A percentile compares a stretch with the other conserved stretches of the same genome.
These are phyloP conservation scores for Naganishia vishniacii DNA, from an alignment of 768 basidiomycete genomes.

Conservation along the genomic window DNA sequence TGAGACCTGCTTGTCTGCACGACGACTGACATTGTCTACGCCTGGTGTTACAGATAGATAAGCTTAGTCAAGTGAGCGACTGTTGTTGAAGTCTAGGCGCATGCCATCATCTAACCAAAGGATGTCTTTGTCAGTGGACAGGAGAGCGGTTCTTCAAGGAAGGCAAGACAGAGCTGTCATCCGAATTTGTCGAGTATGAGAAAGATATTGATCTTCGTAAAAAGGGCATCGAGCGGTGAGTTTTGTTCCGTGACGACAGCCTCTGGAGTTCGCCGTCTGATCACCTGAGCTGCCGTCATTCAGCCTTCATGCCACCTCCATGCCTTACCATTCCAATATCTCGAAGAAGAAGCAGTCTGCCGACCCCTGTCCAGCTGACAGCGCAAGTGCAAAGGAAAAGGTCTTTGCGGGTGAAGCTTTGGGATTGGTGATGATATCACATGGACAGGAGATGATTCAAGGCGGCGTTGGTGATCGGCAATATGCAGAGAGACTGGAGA, in stretches of 20 bases:
- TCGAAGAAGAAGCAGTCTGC: constrained; percentile 62
- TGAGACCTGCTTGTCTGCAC: background rate
- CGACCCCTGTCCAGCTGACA: constrained; percentile 59
- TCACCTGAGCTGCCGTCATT: too few species aligned
- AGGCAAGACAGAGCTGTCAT: constrained; percentile 70
- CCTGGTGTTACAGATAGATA: background rate
- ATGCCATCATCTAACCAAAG: background rate
- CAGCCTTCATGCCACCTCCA: constrained; percentile 68
- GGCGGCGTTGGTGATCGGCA: constrained; percentile 14
- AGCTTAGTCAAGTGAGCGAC: constrained; percentile 8
- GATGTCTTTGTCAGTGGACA: constrained; percentile 63
- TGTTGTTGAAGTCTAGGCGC: background rate
- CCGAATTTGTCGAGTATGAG: constrained; percentile 75
- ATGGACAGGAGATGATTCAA: constrained; percentile 60
- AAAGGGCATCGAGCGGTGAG: constrained; percentile 68
- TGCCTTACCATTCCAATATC: constrained; percentile 64
- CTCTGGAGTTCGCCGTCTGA: too few species aligned
- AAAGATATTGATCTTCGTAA: constrained; percentile 74
- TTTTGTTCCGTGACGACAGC: constrained; percentile 17
- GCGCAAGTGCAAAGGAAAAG: constrained; percentile 57
- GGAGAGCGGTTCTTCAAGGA: constrained; percentile 79
- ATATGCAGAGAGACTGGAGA: constrained; percentile 67
- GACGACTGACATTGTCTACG: background rate
- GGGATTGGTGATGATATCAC: constrained; percentile 77
- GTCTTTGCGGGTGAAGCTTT: constrained; percentile 69